A percentile compares a stretch with the other conserved stretches of the same genome.
Conservation (phyloP, 164 flowering plant genomes). For the Platanus orientalis region DNA sequence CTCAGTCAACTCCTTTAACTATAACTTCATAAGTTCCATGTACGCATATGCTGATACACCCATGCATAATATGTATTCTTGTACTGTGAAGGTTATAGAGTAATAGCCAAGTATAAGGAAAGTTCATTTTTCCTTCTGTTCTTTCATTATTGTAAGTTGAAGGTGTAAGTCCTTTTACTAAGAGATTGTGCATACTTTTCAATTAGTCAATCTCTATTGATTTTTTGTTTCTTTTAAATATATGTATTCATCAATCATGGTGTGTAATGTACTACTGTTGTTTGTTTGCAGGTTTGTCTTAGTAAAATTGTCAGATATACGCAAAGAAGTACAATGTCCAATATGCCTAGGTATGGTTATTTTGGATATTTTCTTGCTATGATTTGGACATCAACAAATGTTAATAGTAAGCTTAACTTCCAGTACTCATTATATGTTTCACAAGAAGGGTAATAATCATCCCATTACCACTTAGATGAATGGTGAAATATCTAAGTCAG, state of each 20-base stretch:
- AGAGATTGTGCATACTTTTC: background rate
- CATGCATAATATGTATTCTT: too few species aligned
- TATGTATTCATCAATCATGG: background rate
- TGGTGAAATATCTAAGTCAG: too few species aligned
- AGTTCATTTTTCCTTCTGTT: background rate
- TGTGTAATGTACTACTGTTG: constrained; percentile 2
- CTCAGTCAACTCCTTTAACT: too few species aligned
- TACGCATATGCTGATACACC: too few species aligned
- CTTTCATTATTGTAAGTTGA: background rate
- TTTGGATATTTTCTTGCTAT: background rate
- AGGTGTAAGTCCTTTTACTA: background rate
- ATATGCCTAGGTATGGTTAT: constrained; percentile 52
- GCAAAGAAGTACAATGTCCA: constrained; percentile 74
- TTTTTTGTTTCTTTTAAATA: too few species aligned
- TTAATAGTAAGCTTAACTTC: background rate
- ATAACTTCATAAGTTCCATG: too few species aligned
- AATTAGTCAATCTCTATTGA: background rate
- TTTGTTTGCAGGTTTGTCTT: constrained; percentile 47
- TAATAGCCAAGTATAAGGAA: background rate
- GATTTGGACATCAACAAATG: background rate
- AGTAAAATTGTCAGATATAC: constrained; percentile 67
- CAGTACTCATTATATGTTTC: background rate
- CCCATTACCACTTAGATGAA: too few species aligned
- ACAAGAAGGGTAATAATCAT: background rate
- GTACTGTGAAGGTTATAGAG: too few species aligned